These are phyloP conservation scores for Fusarium sp. DNA, from an alignment of 2,329 filamentous ascomycete species.

Conservation along the genomic window DNA sequence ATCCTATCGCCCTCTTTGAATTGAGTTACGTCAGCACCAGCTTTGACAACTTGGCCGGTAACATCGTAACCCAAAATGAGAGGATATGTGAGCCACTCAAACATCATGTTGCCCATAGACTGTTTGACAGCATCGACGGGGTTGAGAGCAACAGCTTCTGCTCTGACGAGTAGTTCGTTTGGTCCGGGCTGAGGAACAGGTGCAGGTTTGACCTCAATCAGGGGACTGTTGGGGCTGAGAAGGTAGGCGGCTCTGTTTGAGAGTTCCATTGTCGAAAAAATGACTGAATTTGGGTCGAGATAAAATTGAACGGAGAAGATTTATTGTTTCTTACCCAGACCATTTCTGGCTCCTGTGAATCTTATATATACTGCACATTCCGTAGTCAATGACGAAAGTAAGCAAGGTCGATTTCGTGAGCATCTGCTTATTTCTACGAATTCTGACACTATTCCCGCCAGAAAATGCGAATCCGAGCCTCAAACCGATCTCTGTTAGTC, in stretches of 20 bases:
- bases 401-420: rapidly evolving
- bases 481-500: too few relatives aligned
- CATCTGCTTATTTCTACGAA: background rate
- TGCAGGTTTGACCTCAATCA: background rate
- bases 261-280: background rate
- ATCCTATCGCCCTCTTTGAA: background rate
- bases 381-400: background rate
- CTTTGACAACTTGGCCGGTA: background rate
- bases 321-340: rapidly evolving
- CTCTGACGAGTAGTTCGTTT: background rate
- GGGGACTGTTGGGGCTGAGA: background rate
- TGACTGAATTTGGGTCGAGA: rapidly evolving
- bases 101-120: slow-evolving; percentile 19
- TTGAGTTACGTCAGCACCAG: background rate
- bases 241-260: background rate
- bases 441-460: background rate
- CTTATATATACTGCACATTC: background rate
- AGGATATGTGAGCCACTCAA: slow-evolving; percentile 10
- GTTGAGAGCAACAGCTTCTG: background rate
- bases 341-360: rapidly evolving
- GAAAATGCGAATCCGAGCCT: background rate
- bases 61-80: slow-evolving; percentile 8
- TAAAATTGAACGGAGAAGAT: background rate
- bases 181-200: background rate
- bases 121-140: slow-evolving; percentile 1